Conservation (phyloP, 768 basidiomycete species). For the Leccinum olivaceopallidum region DNA sequence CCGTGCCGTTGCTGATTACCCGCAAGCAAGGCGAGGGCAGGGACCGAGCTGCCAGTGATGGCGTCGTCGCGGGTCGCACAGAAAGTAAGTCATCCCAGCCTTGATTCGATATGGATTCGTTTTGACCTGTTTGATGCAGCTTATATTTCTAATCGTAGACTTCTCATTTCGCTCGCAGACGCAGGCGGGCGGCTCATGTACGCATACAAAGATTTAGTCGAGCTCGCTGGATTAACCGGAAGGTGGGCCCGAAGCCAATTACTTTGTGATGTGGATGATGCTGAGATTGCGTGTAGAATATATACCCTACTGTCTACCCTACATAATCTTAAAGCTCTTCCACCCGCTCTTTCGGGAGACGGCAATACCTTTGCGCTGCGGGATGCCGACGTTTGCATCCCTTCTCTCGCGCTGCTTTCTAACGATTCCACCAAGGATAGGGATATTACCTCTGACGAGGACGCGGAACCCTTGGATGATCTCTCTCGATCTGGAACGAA, state of each 20-base stretch:
- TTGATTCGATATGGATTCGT: not conserved
- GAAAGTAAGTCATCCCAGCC: slow-evolving; percentile 39
- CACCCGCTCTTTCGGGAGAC: slow-evolving; percentile 35
- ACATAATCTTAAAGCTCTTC: slow-evolving; percentile 65
- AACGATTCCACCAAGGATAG: not conserved
- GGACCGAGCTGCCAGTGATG: slow-evolving; percentile 19
- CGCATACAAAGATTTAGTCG: slow-evolving; percentile 92
- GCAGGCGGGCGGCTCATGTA: slow-evolving; percentile 97
- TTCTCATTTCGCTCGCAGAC: slow-evolving; percentile 93
- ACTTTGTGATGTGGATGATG: not conserved
- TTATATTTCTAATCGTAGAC: slow-evolving; percentile 91
- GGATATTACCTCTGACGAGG: slow-evolving; percentile 12
- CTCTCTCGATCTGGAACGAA: slow-evolving; percentile 32
- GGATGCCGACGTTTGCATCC: slow-evolving; percentile 73
- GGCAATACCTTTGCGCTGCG: slow-evolving; percentile 57
- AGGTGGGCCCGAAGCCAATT: slow-evolving; percentile 16
- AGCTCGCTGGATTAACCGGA: slow-evolving; percentile 92
- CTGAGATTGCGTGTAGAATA: slow-evolving; percentile 47
- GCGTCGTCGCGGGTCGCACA: slow-evolving; percentile 48
- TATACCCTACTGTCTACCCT: slow-evolving; percentile 87
- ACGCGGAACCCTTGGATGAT: slow-evolving; percentile 13
- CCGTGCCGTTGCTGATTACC: slow-evolving; percentile 83
- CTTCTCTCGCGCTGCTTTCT: slow-evolving; percentile 24
- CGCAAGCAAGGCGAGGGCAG: slow-evolving; percentile 32
- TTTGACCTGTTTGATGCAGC: slow-evolving; percentile 37